Conservation (phyloP, 805 yeast genomes). For the Yamadazyma scolyti region DNA sequence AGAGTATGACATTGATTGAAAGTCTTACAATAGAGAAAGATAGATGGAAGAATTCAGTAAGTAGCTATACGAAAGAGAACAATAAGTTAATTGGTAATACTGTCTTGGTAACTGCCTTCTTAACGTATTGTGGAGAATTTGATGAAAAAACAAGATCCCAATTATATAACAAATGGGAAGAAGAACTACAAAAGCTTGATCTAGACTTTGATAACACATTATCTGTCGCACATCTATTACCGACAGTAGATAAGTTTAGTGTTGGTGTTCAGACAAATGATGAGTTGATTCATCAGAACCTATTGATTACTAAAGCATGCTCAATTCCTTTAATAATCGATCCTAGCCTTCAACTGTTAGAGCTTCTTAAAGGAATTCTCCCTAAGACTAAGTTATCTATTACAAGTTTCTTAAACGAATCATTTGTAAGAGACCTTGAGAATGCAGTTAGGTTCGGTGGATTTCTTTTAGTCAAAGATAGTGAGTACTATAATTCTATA, state of each 20-base stretch:
- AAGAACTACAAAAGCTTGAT: slow-evolving; percentile 21
- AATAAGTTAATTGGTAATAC: slow-evolving; percentile 60
- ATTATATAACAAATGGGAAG: slow-evolving; percentile 33
- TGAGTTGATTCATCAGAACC: slow-evolving; percentile 60
- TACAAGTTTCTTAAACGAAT: slow-evolving; percentile 70
- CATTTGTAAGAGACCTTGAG: slow-evolving; percentile 66
- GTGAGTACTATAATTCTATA: slow-evolving; percentile 77
- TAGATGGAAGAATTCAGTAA: slow-evolving; percentile 70
- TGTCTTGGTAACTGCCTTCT: slow-evolving; percentile 57
- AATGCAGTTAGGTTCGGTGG: slow-evolving; percentile 85
- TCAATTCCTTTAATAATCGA: slow-evolving; percentile 64
- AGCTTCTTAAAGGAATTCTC: slow-evolving; percentile 31
- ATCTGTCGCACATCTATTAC: slow-evolving; percentile 5
- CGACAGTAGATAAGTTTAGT: slow-evolving; percentile 2
- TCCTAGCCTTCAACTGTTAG: slow-evolving; percentile 52
- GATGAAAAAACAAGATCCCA: slow-evolving; percentile 46
- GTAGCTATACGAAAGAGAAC: slow-evolving; percentile 44
- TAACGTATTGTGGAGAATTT: slow-evolving; percentile 56
- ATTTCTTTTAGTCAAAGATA: slow-evolving; percentile 65
- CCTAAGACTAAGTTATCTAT: slow-evolving; percentile 39
- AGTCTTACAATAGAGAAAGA: slow-evolving; percentile 62
- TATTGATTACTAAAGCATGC: slow-evolving; percentile 44
- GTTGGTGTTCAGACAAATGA: slow-evolving; percentile 27
- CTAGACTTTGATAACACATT: slow-evolving; percentile 6
- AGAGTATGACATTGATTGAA: slow-evolving; percentile 62